phyloP scores from a whole-genome alignment of 2,329 filamentous ascomycete genomes.

The Colletotrichum somersetense region DNA sequence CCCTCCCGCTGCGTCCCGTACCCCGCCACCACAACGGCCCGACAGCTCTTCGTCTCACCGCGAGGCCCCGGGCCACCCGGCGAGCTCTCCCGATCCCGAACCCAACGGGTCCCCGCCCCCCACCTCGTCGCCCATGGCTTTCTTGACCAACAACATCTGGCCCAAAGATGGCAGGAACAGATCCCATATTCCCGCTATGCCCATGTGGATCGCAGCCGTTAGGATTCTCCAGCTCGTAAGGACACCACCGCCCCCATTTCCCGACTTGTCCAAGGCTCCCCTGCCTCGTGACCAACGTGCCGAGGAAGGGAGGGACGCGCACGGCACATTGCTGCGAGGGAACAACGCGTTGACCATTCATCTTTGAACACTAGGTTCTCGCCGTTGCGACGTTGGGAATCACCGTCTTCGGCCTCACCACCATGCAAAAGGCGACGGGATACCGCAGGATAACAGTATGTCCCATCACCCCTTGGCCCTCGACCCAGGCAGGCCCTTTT shows the following conservation, averaged over 20 bases:
- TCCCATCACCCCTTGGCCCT: neutral
- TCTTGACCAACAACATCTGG: constrained; percentile 41
- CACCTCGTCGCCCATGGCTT: constrained; percentile 38
- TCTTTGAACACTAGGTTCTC: constrained; percentile 25
- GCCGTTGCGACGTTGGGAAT: constrained; percentile 40
- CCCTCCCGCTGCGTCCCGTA: neutral
- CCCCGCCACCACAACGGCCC: constrained; percentile 17
- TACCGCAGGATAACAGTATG: constrained; percentile 44
- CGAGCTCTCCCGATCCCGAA: constrained; percentile 33
- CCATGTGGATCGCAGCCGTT: constrained; percentile 41
- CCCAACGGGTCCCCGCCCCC: constrained; percentile 29
- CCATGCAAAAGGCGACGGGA: constrained; percentile 40
- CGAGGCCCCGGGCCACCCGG: constrained; percentile 35
- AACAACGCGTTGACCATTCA: constrained; percentile 22
- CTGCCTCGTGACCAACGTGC: neutral
- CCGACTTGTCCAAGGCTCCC: neutral
- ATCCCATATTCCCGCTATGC: constrained; percentile 41
- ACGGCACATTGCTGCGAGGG: no score
- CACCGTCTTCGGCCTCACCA: constrained; percentile 41
- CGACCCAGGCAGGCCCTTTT: neutral
- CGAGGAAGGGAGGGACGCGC: neutral
- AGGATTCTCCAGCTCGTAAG: constrained; percentile 42
- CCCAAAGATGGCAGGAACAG: constrained; percentile 43
- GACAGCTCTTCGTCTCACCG: constrained; percentile 28
- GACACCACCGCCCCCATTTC: neutral